Percentiles rank a stretch among this genome's conserved stretches.
Evolutionary conservation across 495 filamentous ascomycete species (phyloP).

Genomic region (Acidiella bohemica): DNA sequence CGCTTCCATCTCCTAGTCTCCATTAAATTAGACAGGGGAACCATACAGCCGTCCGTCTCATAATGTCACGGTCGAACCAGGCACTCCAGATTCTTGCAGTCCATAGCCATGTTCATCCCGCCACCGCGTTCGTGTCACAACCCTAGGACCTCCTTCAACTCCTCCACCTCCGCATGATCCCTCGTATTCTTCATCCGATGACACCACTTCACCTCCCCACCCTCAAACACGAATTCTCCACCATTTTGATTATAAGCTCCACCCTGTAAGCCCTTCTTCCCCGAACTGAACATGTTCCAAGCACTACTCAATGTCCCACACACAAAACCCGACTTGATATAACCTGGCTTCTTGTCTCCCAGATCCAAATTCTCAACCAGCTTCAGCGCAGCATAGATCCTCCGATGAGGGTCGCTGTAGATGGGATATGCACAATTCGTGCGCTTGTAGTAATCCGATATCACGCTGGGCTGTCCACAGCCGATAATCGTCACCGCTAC

Average conservation of each 20-base stretch:
- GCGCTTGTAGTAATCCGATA: conserved; percentile 13
- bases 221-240: conserved; percentile 68
- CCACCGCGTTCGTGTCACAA: neutral
- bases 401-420: conserved; percentile 59
- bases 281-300: conserved; percentile 42
- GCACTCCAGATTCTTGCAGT: too few species aligned
- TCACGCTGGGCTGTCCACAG: conserved; percentile 13
- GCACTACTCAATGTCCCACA: conserved; percentile 28
- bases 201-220: conserved; percentile 51
- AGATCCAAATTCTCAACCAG: conserved; percentile 49
- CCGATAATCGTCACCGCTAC: conserved; percentile 12
- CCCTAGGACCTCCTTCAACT: conserved; percentile 46
- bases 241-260: conserved; percentile 63
- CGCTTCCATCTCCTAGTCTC: too few species aligned
- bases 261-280: conserved; percentile 44
- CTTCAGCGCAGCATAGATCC: conserved; percentile 55
- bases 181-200: conserved; percentile 69
- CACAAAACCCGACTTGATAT: conserved; percentile 23
- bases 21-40: too few species aligned
- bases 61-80: conserved; percentile 1
- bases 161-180: conserved; percentile 60
- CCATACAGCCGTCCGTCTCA: conserved; percentile 6
- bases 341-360: conserved; percentile 50
- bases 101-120: too few species aligned
- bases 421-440: conserved; percentile 54